Conservation (phyloP, 306 rosid species). For the Lathyrus sativus region DNA sequence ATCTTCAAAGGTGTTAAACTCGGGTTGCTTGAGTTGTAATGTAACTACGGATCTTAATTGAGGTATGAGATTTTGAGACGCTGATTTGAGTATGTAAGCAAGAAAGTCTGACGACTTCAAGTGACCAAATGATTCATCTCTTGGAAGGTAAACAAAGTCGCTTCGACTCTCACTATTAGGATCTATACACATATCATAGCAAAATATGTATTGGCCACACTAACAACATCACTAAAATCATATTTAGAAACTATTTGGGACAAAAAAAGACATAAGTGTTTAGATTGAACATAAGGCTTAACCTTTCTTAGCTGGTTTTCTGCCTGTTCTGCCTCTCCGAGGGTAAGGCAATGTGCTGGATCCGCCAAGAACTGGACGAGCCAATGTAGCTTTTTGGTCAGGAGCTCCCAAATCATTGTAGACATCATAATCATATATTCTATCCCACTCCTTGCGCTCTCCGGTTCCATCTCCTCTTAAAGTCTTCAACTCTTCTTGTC, state of each 20-base stretch:
- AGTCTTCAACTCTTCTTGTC: conserved; percentile 53
- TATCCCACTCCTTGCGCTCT: conserved; percentile 71
- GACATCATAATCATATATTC: conserved; percentile 73
- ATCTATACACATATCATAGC: conserved; percentile 45
- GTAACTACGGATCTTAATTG: conserved; percentile 42
- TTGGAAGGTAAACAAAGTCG: conserved; percentile 62
- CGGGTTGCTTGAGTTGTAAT: conserved; percentile 35
- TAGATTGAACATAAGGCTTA: not conserved
- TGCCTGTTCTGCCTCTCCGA: conserved; percentile 80
- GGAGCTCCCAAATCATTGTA: conserved; percentile 77
- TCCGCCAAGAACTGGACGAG: conserved; percentile 78
- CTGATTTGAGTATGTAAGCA: conserved; percentile 58
- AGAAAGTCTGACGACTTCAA: conserved; percentile 70
- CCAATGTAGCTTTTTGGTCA: conserved; percentile 40
- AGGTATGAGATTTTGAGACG: conserved; percentile 56
- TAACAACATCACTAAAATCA: not conserved
- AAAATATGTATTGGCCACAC: conserved; percentile 6
- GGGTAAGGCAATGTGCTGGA: conserved; percentile 66
- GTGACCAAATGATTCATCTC: conserved; percentile 78
- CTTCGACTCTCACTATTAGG: conserved; percentile 53
- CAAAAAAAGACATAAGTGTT: not conserved
- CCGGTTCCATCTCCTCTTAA: conserved; percentile 75
- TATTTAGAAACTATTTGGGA: not conserved
- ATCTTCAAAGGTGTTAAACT: conserved; percentile 63
- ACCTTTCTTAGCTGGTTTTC: conserved; percentile 59